Evolutionary conservation across 768 basidiomycete species (phyloP).

Genomic region (Suillus placidus): DNA sequence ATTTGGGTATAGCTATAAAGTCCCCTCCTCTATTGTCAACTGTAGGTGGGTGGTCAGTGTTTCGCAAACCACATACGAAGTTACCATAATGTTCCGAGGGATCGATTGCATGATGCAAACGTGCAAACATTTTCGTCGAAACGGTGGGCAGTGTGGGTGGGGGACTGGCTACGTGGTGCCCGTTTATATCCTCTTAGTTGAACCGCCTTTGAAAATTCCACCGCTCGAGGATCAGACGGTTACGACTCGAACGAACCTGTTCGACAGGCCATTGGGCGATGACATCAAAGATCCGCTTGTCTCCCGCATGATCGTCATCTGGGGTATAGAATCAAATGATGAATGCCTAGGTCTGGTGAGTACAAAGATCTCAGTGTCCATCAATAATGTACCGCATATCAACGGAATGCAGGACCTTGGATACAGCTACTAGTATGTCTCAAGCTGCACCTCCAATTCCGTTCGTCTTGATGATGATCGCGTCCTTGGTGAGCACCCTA

Average conservation of each 20-base stretch:
- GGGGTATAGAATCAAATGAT: neutral
- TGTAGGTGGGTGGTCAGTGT: neutral
- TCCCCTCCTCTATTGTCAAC: neutral
- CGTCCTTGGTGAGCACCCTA: no score
- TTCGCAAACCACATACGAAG: neutral
- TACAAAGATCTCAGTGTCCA: neutral
- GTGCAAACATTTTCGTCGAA: neutral
- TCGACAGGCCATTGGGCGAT: neutral
- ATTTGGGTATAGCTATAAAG: neutral
- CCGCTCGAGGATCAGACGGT: neutral
- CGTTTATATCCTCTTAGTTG: neutral
- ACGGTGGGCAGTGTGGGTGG: neutral
- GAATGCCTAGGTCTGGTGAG: neutral
- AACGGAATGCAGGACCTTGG: no score
- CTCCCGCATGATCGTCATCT: neutral
- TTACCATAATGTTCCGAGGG: neutral
- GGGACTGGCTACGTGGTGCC: neutral
- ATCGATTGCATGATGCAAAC: neutral
- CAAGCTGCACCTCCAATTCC: no score
- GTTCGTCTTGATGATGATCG: no score
- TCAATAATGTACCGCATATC: neutral
- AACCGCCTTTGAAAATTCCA: no score
- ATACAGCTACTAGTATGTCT: no score
- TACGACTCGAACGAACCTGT: neutral
- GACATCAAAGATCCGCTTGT: neutral